Evolutionary conservation across 2,329 filamentous ascomycete species (phyloP), one percentile per base, ranked within the genome.

Genomic region (Fusarium incarnatum): DNA sequence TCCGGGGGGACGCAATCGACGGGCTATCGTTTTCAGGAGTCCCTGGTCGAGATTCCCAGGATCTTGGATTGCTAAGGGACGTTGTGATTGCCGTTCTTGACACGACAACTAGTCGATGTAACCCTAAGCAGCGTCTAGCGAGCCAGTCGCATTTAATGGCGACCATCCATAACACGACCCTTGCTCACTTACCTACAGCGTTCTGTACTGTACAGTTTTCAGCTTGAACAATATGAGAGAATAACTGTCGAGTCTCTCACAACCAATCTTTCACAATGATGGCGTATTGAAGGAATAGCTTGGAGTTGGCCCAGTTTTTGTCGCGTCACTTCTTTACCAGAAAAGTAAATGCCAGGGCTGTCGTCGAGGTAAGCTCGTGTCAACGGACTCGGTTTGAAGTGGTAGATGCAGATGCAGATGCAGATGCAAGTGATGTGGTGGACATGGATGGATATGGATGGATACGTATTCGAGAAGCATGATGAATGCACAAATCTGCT

Each of bases 111-210:
- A 48, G 32, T 56, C 22, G 55, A 71, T 68, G 68, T 67, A 68
- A 71, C 68, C 67, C 50, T 48, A 27, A 55, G 52, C 34, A 68
- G 59, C 50, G 59, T 68, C 60, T 71, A 64, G 50, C 37, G 64
- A 56, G 34, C 68, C 68, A 70, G 68, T 70, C 68, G 68, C 68
- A 70, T 70, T 56, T 46, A 32, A 52, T 37, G 47, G 44, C 28
- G 34, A 23, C 27, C 45, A 52, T 45, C 56, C 58, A 70, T 40
- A 56, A 27, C 44, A 6, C 34, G 16, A 27, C 23, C 37, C 37
- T 45, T 47, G 37, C 30, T 41, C 27, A 18, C 32, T 48, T 56
- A 28, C 47, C 48, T 42, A 50, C 46, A 67, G 27, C n/a, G 34
- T 48, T 40, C 22, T 11, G 23, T 56, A 46, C 25, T 42, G 25